Base-by-base conservation (phyloP, 1,284 basidiomycete species). In the Xanthoconium separans region DNA sequence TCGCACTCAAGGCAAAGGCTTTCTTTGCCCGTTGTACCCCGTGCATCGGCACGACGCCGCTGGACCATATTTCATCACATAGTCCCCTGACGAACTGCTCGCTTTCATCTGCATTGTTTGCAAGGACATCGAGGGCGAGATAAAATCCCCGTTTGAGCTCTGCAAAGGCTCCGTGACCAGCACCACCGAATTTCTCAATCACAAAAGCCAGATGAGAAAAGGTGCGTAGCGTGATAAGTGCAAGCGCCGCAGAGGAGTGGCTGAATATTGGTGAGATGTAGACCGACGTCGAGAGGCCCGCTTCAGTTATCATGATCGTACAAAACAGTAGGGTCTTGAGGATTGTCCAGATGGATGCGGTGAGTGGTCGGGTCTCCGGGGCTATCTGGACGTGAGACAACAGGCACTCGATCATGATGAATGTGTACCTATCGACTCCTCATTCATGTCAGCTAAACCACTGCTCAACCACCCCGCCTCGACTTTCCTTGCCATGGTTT, bases 111-210 rank as follows among this genome's bases (percentile, higher is more conserved):
- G 70, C 62, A 50, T 77, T 73, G 6, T 75, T 71, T 10, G 82
- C 76, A n/a, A 90, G 70, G 27, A 91, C 73, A 59, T 91, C 88
- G 24, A 91, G 70, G 3, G 87, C 84, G 41, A 84, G 77, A 68
- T 89, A 91, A 59, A 89, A 88, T 1, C 77, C 79, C 62, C 80
- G 81, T 61, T 85, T 85, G 33, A 91, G 73, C 65, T 90, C 86
- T 18, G 75, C 65, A 60, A 91, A 85, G 1, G 82, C 78, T 20
- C 75, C 71, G 10, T 70, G 67, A 15, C 72, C 72, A 2, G 80
- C 79, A 8, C 89, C 87, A 4, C 89, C 88, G 60, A 90, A 90
- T 60, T 87, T 81, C 3, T 84, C 80, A 8, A 90, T 79, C 36
- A 89, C 78, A 61, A 87, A 87, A 0, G 87, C 80, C n/a, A 89